Evolutionary conservation across 2,329 filamentous ascomycete genomes (phyloP), one percentile per base, ranked within the genome.

Genomic region (Monosporascus sp.): DNA sequence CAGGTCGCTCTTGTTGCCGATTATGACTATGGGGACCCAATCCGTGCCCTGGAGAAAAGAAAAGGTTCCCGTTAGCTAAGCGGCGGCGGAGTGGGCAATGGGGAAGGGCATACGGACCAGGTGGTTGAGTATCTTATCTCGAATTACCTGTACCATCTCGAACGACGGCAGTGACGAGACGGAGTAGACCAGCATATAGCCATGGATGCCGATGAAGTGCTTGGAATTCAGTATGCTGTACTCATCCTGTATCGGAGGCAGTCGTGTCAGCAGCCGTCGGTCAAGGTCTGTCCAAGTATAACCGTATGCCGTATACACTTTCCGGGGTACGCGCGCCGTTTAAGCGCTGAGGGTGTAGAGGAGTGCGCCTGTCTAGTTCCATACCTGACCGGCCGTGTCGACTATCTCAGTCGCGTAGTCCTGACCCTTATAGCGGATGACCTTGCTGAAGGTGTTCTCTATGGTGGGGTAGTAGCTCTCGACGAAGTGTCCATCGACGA

Each of bases 391-490:
- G 51, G 94, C 94, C 27, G 94, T 99, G 70, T 99, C 94, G 70
- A 99, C 94, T 66, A 99, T 97, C 76, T 99, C 94, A 14, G 92
- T 96, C 50, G 89, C 86, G 72, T 86, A 99, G 61, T 97, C 94
- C 72, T 97, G 91, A 49, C 89, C 88, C 73, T 94, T 96, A 72
- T 89, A 88, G 65, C 90, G 88, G 71, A 99, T 96, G 62, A 91
- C 87, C 72, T 96, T 96, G 78, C 88, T 95, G 71, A 99, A 99
- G 2, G 93, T 97, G 72, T 97, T 99, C 73, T 99, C 94, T 67
- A 99, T 97, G 41, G 94, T 99, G 37, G 94, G 94, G 72, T 99
- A 99, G 75, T 99, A 99, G 72, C 89, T 95, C 73, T 99, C 94
- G 68, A 99, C 93, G 69, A 99, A 99, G 75, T 96, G 92, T 58